A percentile compares a stretch with the other conserved stretches of the same genome.
Conservation (phyloP, 1,284 basidiomycete species). For the Leccinum pachyderme region DNA sequence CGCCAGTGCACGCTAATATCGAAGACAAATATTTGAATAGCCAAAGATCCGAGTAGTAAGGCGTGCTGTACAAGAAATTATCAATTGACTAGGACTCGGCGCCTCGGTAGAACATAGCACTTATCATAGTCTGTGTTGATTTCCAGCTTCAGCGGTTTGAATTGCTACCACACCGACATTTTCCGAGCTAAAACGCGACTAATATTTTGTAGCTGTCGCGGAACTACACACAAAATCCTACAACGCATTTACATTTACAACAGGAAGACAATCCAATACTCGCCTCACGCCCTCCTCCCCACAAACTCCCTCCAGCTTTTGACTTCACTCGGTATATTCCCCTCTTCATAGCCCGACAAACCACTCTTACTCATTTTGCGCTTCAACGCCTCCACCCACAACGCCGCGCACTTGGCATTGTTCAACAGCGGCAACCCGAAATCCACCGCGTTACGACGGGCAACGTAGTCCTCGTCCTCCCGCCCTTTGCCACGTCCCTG, state of each 20-base stretch:
- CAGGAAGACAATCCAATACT: not conserved
- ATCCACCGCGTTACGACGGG: slow-evolving; percentile 87
- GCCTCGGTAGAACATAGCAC: not conserved
- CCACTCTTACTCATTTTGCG: slow-evolving; percentile 85
- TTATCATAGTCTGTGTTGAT: too few species aligned
- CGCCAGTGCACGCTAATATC: not conserved
- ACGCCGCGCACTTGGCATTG: slow-evolving; percentile 84
- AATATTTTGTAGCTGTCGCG: not conserved
- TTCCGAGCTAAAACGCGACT: not conserved
- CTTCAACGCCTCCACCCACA: slow-evolving; percentile 90
- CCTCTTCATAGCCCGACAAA: slow-evolving; percentile 82
- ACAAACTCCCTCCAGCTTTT: slow-evolving; percentile 89
- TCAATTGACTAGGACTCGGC: not conserved
- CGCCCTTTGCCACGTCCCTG: slow-evolving; percentile 76
- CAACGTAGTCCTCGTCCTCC: slow-evolving; percentile 95
- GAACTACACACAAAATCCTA: not conserved
- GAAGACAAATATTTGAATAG: not conserved
- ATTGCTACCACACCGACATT: too few species aligned
- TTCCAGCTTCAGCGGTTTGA: too few species aligned
- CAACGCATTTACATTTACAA: not conserved
- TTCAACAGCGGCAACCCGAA: slow-evolving; percentile 90
- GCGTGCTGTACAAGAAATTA: not conserved
- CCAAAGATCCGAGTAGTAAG: not conserved
- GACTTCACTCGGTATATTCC: slow-evolving; percentile 91
- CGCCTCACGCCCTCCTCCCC: slow-evolving; percentile 56